Base-by-base conservation (phyloP, 768 basidiomycete genomes). In the Xerocomus brunneocitrinus region DNA sequence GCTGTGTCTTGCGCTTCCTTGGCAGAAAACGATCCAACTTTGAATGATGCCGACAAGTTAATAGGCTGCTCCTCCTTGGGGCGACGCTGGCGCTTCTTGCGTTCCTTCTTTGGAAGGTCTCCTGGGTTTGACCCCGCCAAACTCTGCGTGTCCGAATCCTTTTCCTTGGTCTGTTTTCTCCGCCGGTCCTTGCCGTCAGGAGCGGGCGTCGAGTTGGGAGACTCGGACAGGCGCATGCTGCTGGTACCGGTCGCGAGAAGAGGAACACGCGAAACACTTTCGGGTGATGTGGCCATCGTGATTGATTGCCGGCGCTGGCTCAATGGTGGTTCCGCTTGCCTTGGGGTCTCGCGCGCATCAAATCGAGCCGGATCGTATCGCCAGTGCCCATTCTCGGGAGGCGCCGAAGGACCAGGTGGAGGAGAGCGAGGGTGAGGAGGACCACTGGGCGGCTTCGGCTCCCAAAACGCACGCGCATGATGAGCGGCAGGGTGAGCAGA, bases 351-450 rank as follows among this genome's bases (percentile, higher is more conserved):
- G 34, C 79, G 75, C 40, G 70, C 66, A 38, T 80, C 79, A 55
- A 79, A 79, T 22, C 80, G 74, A 6, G 68, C 68, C 0, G 84
- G 84, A 59, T 88, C 87, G 57, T 88, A 89, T 16, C 86, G 75
- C 58, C 81, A 74, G 14, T 68, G 71, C 0, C 76, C 62, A 27
- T 66, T 73, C 47, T 82, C 82, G 10, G 73, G 72, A 30, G 71
- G 73, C 9, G 67, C 67, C 5, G 68, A 62, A 12, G 69, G 68
- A 40, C 70, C 71, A 4, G 71, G 61, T 8, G 71, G 71, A 49
- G 71, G 69, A 2, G 73, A 64, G 12, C 66, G 69, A 27, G 63
- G 60, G 3, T 59, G 67, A 40, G 64, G 57, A 3, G 65, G 67
- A 28, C 67, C 65, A 10, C 64, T 53, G 1, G 74, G 66, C 3